phyloP scores from a whole-genome alignment of 345 rosid genomes.

The Populus nigra region DNA sequence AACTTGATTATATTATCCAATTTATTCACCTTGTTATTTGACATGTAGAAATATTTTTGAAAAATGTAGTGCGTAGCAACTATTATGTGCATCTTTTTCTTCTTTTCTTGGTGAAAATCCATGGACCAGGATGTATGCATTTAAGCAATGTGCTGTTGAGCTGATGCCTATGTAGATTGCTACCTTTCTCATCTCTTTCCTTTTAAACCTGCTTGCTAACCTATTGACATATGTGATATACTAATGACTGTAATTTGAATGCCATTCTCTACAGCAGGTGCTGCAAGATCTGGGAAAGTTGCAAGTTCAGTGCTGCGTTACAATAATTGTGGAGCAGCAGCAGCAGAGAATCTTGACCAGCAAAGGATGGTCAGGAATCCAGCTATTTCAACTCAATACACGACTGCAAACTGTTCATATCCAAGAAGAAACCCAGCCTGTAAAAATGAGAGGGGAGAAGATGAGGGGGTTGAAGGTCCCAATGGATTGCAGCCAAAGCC shows the following conservation, averaged over 20 bases:
- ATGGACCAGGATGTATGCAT: not conserved
- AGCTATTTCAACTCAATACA: conserved; percentile 49
- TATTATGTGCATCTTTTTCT: not conserved
- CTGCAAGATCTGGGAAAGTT: conserved; percentile 84
- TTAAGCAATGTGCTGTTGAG: not conserved
- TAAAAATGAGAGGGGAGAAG: conserved; percentile 69
- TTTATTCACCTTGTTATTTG: not conserved
- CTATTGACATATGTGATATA: not conserved
- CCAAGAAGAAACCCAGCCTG: conserved; percentile 62
- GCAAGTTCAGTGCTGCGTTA: conserved; percentile 77
- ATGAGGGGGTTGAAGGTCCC: conserved; percentile 60
- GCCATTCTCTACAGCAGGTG: conserved; percentile 46
- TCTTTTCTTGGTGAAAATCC: not conserved
- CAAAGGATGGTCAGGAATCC: conserved; percentile 71
- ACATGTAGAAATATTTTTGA: not conserved
- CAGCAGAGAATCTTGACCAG: conserved; percentile 67
- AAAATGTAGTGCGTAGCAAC: not conserved
- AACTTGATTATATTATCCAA: conserved; percentile 11
- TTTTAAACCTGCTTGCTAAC: not conserved
- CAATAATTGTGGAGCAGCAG: conserved; percentile 71
- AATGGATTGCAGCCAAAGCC: conserved; percentile 75
- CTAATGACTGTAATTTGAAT: not conserved
- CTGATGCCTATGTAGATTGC: not conserved
- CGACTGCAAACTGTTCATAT: conserved; percentile 43
- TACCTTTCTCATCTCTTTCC: not conserved